These are phyloP conservation scores for Trichomonas vaginalis DNA, from an alignment of 208 protist genomes.

Conservation along the genomic window DNA sequence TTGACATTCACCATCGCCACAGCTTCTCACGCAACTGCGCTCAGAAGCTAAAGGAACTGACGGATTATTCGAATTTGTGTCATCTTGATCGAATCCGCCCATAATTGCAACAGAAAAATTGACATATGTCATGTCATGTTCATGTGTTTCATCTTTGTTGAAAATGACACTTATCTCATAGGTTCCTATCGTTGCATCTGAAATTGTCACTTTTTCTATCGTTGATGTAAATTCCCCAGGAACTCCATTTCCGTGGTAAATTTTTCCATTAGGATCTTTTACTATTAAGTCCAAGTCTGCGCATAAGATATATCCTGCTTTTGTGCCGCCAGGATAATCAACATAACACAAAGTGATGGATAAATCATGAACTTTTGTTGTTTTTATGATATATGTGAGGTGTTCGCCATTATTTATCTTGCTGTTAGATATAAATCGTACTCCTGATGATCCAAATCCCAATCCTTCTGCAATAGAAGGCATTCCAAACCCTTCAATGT, in stretches of 20 bases:
- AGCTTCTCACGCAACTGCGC: not conserved
- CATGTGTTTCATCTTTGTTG: not conserved
- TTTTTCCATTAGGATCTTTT: not conserved
- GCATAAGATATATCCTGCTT: not conserved
- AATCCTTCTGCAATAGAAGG: not conserved
- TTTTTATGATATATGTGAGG: not conserved
- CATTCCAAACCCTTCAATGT: not conserved
- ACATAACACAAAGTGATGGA: not conserved
- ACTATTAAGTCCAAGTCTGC: not conserved
- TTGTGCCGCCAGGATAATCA: not conserved
- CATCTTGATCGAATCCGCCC: not conserved
- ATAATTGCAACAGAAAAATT: not conserved
- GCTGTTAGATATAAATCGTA: not conserved
- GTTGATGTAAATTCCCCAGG: not conserved
- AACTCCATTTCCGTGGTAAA: not conserved
- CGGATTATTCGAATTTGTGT: not conserved
- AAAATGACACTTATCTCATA: not conserved
- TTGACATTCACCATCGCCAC: not conserved
- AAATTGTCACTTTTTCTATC: not conserved
- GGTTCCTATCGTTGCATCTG: not conserved
- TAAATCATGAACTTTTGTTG: not conserved
- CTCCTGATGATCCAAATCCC: not conserved
- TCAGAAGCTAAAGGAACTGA: not conserved
- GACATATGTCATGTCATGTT: not conserved
- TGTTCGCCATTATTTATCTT: not conserved